These are phyloP conservation scores for Blastobotrys aristatus DNA, from an alignment of 1,139 yeast genomes.

Conservation along the genomic window DNA sequence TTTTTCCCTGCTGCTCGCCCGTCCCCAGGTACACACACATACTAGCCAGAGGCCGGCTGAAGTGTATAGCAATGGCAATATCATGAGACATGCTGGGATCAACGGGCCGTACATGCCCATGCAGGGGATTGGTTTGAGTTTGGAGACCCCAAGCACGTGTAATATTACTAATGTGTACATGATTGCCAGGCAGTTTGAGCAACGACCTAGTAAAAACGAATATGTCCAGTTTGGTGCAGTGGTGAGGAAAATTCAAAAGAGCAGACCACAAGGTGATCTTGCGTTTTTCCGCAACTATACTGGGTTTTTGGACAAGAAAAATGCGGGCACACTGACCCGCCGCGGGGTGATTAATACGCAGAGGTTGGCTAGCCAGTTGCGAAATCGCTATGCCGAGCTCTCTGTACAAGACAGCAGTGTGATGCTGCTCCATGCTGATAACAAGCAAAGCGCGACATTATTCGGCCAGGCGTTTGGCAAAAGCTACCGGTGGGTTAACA, in stretches of 20 bases:
- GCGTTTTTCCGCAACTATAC: constrained; percentile 7
- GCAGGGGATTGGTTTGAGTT: constrained; percentile 1
- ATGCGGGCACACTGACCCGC: neutral
- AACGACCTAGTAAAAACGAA: constrained; percentile 3
- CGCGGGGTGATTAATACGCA: neutral
- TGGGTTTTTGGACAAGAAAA: neutral
- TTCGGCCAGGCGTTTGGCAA: neutral
- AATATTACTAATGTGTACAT: constrained; percentile 5
- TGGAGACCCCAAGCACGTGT: constrained; percentile 1
- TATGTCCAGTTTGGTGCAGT: neutral
- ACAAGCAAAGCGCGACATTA: neutral
- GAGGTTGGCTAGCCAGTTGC: constrained; percentile 3
- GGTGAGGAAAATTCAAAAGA: neutral
- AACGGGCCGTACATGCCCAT: constrained; percentile 6
- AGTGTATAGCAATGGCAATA: neutral
- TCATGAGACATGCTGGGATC: constrained; percentile 1
- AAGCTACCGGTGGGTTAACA: neutral
- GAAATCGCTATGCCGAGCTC: constrained; percentile 1
- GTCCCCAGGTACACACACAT: no score
- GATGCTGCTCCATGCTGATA: neutral
- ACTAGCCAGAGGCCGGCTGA: no score
- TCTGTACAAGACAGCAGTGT: neutral
- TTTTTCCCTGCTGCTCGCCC: no score
- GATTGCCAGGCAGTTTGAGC: constrained; percentile 5
- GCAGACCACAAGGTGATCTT: neutral